Percentiles rank a stretch among this genome's conserved stretches.
Evolutionary conservation across 352 stramenopile genomes (phyloP).

Genomic region (Phytophthora multivora): DNA sequence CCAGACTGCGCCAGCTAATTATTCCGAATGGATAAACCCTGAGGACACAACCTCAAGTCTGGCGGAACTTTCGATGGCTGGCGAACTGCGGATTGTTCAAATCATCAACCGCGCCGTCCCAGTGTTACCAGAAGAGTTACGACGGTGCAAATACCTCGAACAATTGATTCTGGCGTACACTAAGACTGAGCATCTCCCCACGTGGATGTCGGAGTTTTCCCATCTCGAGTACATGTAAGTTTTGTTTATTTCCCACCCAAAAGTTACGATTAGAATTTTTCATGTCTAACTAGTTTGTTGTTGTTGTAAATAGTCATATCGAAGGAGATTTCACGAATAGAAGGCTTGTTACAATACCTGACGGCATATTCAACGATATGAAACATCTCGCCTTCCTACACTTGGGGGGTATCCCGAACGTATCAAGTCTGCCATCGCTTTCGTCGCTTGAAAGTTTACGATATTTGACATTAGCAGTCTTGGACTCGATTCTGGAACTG

Average conservation of each 20-base stretch:
- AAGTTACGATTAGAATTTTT: no score
- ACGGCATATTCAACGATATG: constrained; percentile 42
- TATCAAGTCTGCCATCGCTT: constrained; percentile 40
- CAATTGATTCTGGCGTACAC: constrained; percentile 49
- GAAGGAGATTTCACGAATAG: constrained; percentile 38
- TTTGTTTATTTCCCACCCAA: neutral
- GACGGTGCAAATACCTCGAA: constrained; percentile 36
- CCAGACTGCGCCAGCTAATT: constrained; percentile 29
- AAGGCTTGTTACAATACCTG: constrained; percentile 19
- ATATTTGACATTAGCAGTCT: constrained; percentile 33
- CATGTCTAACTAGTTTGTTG: no score
- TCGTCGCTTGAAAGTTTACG: constrained; percentile 32
- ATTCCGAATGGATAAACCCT: constrained; percentile 45
- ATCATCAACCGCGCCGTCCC: constrained; percentile 53
- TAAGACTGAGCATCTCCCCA: constrained; percentile 34
- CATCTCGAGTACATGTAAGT: constrained; percentile 48
- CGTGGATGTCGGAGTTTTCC: constrained; percentile 37
- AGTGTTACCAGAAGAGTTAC: constrained; percentile 38
- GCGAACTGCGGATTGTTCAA: constrained; percentile 49
- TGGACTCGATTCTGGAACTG: constrained; percentile 23
- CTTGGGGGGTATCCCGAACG: constrained; percentile 25
- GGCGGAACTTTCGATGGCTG: constrained; percentile 29
- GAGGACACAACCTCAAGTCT: constrained; percentile 40
- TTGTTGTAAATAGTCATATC: constrained; percentile 33
- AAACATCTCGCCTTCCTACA: constrained; percentile 41